Base-by-base conservation (phyloP, 306 rosid genomes). In the Astragalus glycyphyllos region DNA sequence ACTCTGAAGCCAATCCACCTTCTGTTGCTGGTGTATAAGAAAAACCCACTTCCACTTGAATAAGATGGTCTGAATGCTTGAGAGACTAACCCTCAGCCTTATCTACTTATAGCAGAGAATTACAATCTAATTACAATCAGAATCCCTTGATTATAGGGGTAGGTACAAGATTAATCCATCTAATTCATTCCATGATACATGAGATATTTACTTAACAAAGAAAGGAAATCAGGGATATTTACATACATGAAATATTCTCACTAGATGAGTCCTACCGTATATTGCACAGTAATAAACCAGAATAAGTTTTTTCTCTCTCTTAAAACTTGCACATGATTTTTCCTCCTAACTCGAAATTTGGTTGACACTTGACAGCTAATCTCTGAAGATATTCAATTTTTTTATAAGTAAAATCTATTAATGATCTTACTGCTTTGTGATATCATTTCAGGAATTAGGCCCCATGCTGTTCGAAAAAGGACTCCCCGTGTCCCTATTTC, bases 401-500 rank as follows among this genome's bases (percentile, higher is more conserved):
- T 56, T 68, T 3, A 29, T 35, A 29, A 38, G 57, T 55, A 44
- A 68, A 53, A 74, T 38, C 74, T 64, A 20, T 35, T 10, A 12
- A 35, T 4, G 23, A 26, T 62, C 69, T 79, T 58, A 40, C 45
- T 41, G 57, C 57, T 64, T 69, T 66, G 47, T 44, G 67, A 70
- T 68, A 57, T 61, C 46, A 44, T 81, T 58, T 80, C 69, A 94
- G 99, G 99, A 81, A 79, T 89, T 58, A 82, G 77, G 76, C 87
- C 95, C 72, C 99, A 87, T 74, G 95, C 91, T 68, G 99, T 94
- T 77, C 84, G 96, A 51, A 94, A 94, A 79, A 86, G 97, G 80
- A 94, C 99, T 68, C 99, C 97, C 16, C 96, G 97, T 11, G 82
- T 94, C 65, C 96, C 97, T 32, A 87, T 94, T 65, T 80, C 92